Conservation (phyloP, 208 protist species). For the Trypanosoma brucei region DNA sequence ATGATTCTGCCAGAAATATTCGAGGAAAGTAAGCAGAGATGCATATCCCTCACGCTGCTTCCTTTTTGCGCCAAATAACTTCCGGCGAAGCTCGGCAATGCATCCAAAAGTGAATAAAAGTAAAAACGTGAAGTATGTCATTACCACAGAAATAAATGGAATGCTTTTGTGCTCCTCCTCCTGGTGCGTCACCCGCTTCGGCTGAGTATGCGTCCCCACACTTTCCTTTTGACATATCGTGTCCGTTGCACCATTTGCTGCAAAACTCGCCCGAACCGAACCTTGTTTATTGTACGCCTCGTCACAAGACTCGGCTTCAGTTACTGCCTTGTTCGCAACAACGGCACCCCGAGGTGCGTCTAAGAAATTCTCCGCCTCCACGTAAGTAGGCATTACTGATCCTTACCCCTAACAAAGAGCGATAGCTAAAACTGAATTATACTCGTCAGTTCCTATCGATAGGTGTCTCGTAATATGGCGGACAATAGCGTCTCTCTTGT, state of each 20-base stretch:
- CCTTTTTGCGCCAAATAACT: slow-evolving; percentile 34
- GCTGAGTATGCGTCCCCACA: neutral
- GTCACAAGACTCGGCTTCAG: neutral
- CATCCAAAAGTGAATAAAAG: slow-evolving; percentile 49
- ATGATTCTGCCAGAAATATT: slow-evolving; percentile 92
- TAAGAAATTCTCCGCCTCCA: slow-evolving; percentile 10
- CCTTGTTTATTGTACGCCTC: slow-evolving; percentile 8
- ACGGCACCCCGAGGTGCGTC: neutral
- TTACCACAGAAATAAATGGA: slow-evolving; percentile 28
- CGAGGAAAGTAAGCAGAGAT: slow-evolving; percentile 93
- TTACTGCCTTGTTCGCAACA: neutral
- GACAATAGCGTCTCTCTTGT: neutral
- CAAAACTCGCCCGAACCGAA: neutral
- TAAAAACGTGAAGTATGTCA: slow-evolving; percentile 56
- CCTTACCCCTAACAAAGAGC: no score
- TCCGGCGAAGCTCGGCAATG: slow-evolving; percentile 48
- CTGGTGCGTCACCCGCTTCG: neutral
- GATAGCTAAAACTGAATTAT: no score
- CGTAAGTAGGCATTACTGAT: slow-evolving; percentile 13
- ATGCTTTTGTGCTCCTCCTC: slow-evolving; percentile 21
- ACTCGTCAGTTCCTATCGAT: no score
- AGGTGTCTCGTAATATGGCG: no score
- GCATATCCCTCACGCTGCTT: slow-evolving; percentile 77
- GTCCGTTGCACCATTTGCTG: neutral
- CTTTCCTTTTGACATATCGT: neutral